Evolutionary conservation across 352 stramenopile genomes (phyloP).

Genomic region (Globisporangium lucens): DNA sequence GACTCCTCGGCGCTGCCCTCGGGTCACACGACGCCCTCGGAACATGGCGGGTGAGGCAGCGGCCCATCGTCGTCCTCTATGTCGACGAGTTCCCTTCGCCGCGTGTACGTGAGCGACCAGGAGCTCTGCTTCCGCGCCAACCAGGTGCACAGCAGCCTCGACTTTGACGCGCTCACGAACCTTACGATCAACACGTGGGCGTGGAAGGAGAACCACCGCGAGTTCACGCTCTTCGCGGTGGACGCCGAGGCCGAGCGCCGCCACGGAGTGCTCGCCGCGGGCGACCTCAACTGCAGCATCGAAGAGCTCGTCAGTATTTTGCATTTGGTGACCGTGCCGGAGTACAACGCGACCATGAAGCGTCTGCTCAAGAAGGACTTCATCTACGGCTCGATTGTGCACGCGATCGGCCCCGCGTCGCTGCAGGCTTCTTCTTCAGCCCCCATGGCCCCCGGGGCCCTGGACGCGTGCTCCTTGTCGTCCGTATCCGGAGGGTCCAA

Average conservation of each 20-base stretch:
- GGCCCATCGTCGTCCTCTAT: background rate
- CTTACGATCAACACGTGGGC: conserved; percentile 6
- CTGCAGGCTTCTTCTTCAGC: background rate
- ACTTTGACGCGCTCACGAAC: conserved; percentile 10
- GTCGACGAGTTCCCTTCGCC: background rate
- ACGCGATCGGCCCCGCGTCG: conserved; percentile 13
- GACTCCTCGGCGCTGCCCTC: background rate
- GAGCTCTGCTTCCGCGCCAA: conserved; percentile 2
- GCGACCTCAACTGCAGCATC: conserved; percentile 14
- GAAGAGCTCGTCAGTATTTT: conserved; percentile 12
- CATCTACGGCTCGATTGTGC: conserved; percentile 52
- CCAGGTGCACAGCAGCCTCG: background rate
- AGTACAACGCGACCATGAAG: conserved; percentile 16
- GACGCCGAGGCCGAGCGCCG: background rate
- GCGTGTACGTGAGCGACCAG: conserved; percentile 13
- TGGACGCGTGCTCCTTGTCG: background rate
- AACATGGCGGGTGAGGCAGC: background rate
- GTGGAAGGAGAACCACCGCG: background rate
- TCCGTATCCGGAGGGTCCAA: background rate
- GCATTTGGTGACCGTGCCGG: background rate
- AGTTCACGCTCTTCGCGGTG: conserved; percentile 12
- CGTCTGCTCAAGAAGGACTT: conserved; percentile 14
- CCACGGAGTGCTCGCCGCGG: conserved; percentile 13
- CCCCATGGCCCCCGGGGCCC: background rate
- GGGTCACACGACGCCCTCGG: background rate